Evolutionary conservation across 345 rosid genomes (phyloP), one percentile per base, ranked within the genome.

Genomic region (Durio zibethinus): DNA sequence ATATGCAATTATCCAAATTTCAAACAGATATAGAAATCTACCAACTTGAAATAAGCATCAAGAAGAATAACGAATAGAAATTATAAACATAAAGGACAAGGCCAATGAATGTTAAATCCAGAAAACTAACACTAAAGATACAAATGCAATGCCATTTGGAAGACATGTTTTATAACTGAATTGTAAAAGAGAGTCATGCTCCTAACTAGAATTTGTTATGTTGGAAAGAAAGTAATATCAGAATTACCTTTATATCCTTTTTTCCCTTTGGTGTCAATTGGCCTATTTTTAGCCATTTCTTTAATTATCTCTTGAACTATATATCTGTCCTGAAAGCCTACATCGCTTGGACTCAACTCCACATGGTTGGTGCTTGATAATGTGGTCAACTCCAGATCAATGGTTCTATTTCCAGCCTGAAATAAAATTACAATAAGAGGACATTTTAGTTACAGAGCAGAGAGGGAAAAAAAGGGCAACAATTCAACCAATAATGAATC

Each of bases 281-380:
- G 99, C 81, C 99, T 90, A 82, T 91, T 95, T 87, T 87, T 93
- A 71, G 98, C 99, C 97, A 96, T 96, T 79, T 96, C 98, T 80
- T 96, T 93, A 29, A 96, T 96, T 61, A 96, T 86, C 89, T 93
- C 99, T 77, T 91, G 99, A 77, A 96, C 98, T 47, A 96, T 77
- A 76, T 93, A 96, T 77, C 99, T 88, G 86, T 96, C 99, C 88
- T 96, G 99, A 84, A 93, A 96, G 62, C 98, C 99, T 50, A 75
- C 98, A 87, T 93, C 99, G 80, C 98, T 89, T 20, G 99, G 98
- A 81, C 86, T 93, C 85, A 96, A 87, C 74, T 96, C 99, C 77
- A 96, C 93, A 66, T 96, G 99, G 85, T 91, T 86, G 77, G 89
- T 85, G 83, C 97, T 93, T 69, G 99, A 90, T 56, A 96, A 81